Evolutionary conservation across 2,329 filamentous ascomycete genomes (phyloP).

Genomic region (Lachnellula occidentalis): DNA sequence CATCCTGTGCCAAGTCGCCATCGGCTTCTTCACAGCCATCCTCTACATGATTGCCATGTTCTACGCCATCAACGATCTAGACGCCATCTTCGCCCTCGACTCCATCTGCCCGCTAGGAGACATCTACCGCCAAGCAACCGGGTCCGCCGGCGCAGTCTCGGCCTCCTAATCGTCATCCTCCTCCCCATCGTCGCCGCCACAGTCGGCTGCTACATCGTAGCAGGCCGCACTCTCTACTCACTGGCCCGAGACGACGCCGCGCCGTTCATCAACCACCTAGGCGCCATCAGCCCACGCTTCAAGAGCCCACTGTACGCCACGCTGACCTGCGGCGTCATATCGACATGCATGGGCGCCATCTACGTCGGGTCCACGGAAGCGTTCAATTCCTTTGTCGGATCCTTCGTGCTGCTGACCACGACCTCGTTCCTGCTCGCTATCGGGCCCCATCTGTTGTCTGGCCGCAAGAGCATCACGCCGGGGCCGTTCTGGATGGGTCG

Average conservation of each 20-base stretch:
- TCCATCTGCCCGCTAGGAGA: constrained; percentile 57
- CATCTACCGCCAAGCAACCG: constrained; percentile 57
- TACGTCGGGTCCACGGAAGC: constrained; percentile 50
- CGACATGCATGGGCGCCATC: constrained; percentile 55
- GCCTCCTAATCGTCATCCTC: constrained; percentile 48
- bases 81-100: constrained; percentile 42
- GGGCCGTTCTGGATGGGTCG: constrained; percentile 54
- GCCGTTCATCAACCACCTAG: constrained; percentile 44
- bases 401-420: constrained; percentile 49
- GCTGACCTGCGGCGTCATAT: constrained; percentile 42
- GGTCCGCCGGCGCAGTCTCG: constrained; percentile 39
- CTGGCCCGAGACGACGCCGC: constrained; percentile 53
- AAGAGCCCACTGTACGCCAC: constrained; percentile 52
- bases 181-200: constrained; percentile 46
- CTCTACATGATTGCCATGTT: constrained; percentile 48
- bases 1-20: constrained; percentile 44
- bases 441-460: constrained; percentile 43
- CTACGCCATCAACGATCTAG: constrained; percentile 51
- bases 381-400: constrained; percentile 61
- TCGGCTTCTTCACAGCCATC: constrained; percentile 48
- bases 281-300: constrained; percentile 39
- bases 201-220: constrained; percentile 53
- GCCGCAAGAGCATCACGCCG: constrained; percentile 38
- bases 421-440: constrained; percentile 59
- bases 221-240: constrained; percentile 58